Conservation (phyloP, 345 rosid genomes). For the Ailanthus altissimus region DNA sequence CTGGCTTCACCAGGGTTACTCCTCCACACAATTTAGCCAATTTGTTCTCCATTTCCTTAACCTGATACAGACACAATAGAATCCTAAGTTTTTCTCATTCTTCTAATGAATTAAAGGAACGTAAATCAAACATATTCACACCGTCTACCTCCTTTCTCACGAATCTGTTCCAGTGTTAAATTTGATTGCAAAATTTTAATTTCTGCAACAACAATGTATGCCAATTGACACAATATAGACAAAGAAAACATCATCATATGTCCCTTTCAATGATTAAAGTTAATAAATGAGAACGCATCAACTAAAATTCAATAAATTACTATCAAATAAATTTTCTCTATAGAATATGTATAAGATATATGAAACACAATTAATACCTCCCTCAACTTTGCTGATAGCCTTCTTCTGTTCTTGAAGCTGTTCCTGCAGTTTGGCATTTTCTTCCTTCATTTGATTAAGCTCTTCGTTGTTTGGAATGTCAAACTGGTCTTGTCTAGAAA, state of each 20-base stretch:
- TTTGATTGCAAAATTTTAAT: conserved; percentile 69
- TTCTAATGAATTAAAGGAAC: conserved; percentile 1
- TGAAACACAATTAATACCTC: conserved; percentile 45
- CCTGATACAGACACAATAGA: conserved; percentile 43
- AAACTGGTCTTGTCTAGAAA: conserved; percentile 93
- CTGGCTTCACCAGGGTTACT: conserved; percentile 76
- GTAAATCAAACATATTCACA: conserved; percentile 7
- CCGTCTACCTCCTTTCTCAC: conserved; percentile 60
- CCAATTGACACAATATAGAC: background rate
- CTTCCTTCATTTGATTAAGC: conserved; percentile 80
- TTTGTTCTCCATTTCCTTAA: conserved; percentile 68
- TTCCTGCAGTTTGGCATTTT: conserved; percentile 62
- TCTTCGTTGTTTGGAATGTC: conserved; percentile 79
- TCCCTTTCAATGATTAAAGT: background rate
- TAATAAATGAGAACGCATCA: background rate
- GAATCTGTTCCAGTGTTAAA: conserved; percentile 75
- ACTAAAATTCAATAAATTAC: background rate
- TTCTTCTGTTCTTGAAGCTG: conserved; percentile 64
- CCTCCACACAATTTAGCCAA: conserved; percentile 70
- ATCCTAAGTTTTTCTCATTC: background rate
- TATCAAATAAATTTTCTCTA: background rate
- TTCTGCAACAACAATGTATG: conserved; percentile 49
- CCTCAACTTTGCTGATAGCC: conserved; percentile 56
- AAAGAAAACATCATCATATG: background rate
- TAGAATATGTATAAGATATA: background rate